Evolutionary conservation across 805 yeast species (phyloP).

Genomic region (Torulaspora maleeae): DNA sequence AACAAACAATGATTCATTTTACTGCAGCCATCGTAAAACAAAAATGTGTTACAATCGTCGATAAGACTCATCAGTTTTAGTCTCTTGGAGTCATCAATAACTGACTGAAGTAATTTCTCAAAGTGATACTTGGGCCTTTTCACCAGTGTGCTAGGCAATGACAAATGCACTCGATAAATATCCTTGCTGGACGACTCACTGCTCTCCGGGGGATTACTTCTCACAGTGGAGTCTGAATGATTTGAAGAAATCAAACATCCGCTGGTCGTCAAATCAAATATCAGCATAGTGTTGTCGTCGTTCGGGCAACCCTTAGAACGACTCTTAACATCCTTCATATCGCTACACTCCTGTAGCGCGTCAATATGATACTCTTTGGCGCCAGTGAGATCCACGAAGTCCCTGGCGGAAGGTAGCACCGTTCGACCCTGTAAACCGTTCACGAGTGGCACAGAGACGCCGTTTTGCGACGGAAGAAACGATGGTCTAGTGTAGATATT

Average conservation of each 20-base stretch:
- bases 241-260: slow-evolving; percentile 18
- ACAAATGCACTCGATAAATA: slow-evolving; percentile 26
- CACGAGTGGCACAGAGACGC: neutral
- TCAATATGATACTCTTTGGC: slow-evolving; percentile 14
- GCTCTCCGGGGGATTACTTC: neutral
- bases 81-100: slow-evolving; percentile 20
- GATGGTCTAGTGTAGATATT: slow-evolving; percentile 1
- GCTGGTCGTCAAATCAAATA: slow-evolving; percentile 24
- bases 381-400: slow-evolving; percentile 3
- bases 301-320: slow-evolving; percentile 1
- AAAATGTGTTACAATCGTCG: slow-evolving; percentile 15
- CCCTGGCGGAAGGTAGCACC: neutral
- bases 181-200: slow-evolving; percentile 9
- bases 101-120: slow-evolving; percentile 25
- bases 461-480: neutral
- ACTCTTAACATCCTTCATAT: slow-evolving; percentile 2
- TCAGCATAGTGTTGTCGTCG: slow-evolving; percentile 14
- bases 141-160: slow-evolving; percentile 33
- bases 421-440: neutral
- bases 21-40: slow-evolving; percentile 30
- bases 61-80: slow-evolving; percentile 20
- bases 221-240: slow-evolving; percentile 5
- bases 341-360: slow-evolving; percentile 10
- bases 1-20: slow-evolving; percentile 20
- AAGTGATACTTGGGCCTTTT: slow-evolving; percentile 31